Conservation (phyloP, 139 green algal genomes). For the Haematococcus lacustris region DNA sequence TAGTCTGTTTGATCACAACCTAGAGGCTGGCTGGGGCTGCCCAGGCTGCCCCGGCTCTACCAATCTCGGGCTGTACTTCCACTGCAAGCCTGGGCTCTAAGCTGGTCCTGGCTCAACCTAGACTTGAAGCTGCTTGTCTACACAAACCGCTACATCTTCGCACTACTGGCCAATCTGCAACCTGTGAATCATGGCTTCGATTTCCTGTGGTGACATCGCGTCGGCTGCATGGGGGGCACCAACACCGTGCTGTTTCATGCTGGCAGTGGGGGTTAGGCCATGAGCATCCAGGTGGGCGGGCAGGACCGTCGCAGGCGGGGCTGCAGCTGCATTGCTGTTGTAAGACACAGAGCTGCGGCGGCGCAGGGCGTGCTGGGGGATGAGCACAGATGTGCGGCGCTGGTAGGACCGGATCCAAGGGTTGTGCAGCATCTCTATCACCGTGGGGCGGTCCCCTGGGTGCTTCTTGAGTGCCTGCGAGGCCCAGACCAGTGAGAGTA, state of each 20-base stretch:
- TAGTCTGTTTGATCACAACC: too few relatives aligned
- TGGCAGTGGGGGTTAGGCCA: neutral
- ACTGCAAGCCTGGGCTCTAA: too few relatives aligned
- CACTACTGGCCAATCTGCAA: too few relatives aligned
- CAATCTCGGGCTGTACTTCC: too few relatives aligned
- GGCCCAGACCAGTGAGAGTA: neutral
- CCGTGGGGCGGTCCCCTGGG: conserved; percentile 37
- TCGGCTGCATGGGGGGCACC: conserved; percentile 4
- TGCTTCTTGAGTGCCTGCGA: conserved; percentile 53
- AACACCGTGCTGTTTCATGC: neutral
- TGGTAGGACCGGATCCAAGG: conserved; percentile 43
- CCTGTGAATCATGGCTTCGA: conserved; percentile 26
- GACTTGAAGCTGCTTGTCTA: too few relatives aligned
- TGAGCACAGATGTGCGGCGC: conserved; percentile 12
- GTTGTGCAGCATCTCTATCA: conserved; percentile 58
- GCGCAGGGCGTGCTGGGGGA: conserved; percentile 6
- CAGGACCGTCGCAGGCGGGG: neutral
- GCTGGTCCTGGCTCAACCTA: too few relatives aligned
- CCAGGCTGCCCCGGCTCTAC: too few relatives aligned
- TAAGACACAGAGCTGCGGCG: conserved; percentile 9
- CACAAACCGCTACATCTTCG: too few relatives aligned
- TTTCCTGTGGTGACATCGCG: conserved; percentile 28
- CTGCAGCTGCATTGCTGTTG: neutral
- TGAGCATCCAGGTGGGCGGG: neutral
- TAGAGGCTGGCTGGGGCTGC: too few relatives aligned